A percentile compares a stretch with the other conserved stretches of the same genome.
phyloP scores from a whole-genome alignment of 331 rosid genomes.

The Stylosanthes scabra region DNA sequence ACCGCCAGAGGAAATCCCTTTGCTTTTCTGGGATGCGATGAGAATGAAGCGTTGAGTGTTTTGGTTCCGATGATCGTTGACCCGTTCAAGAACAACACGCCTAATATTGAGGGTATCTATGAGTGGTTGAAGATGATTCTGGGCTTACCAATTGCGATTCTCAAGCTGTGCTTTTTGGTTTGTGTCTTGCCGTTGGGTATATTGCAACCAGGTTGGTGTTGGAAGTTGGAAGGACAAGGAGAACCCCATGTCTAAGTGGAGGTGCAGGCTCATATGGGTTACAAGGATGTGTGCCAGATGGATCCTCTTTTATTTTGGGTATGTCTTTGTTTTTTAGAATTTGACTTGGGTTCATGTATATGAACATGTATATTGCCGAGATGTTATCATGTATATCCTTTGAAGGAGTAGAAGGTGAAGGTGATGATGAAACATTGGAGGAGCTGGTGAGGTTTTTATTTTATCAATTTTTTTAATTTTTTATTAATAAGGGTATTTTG shows the following conservation, averaged over 20 bases:
- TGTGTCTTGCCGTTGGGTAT: conserved; percentile 63
- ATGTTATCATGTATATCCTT: too few species aligned
- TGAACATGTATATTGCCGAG: not conserved
- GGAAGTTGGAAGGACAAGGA: conserved; percentile 79
- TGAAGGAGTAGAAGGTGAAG: too few species aligned
- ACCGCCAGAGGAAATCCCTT: conserved; percentile 54
- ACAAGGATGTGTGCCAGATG: conserved; percentile 76
- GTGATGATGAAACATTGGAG: too few species aligned
- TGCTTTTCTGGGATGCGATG: conserved; percentile 54
- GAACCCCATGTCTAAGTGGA: conserved; percentile 88
- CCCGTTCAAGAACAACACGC: conserved; percentile 76
- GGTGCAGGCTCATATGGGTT: conserved; percentile 79
- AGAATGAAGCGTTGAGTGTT: conserved; percentile 45
- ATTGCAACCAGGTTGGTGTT: conserved; percentile 76
- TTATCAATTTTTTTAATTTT: too few species aligned
- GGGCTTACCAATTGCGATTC: conserved; percentile 67
- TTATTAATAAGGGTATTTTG: too few species aligned
- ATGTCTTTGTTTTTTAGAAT: not conserved
- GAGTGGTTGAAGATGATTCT: conserved; percentile 69
- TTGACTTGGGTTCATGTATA: not conserved
- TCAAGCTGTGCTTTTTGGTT: conserved; percentile 68
- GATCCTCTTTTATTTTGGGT: conserved; percentile 96
- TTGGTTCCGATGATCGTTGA: conserved; percentile 60
- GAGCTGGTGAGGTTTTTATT: too few species aligned
- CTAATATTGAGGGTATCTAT: conserved; percentile 58